phyloP scores from a whole-genome alignment of 1,284 basidiomycete species.

The Leccinum proliferum region DNA sequence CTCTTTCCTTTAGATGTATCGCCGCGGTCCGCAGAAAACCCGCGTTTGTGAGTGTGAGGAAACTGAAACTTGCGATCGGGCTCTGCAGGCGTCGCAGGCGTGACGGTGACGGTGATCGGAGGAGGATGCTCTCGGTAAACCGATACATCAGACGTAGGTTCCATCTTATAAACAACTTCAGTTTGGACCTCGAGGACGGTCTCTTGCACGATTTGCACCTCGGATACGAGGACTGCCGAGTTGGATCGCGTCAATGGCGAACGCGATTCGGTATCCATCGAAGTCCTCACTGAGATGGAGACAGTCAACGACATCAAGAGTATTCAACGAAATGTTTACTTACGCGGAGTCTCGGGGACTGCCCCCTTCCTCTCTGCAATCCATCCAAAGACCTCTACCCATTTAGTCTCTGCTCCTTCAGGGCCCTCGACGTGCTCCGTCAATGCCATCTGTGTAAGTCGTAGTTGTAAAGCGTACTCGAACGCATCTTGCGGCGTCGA shows the following conservation, averaged over 20 bases:
- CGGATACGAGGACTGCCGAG: conserved; percentile 16
- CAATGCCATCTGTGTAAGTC: conserved; percentile 84
- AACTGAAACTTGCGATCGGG: conserved; percentile 19
- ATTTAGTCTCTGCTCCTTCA: conserved; percentile 77
- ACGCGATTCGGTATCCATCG: conserved; percentile 24
- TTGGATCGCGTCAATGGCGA: conserved; percentile 21
- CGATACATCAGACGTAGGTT: conserved; percentile 3
- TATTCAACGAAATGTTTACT: conserved; percentile 4
- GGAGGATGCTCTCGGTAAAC: conserved; percentile 13
- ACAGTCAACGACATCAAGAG: neutral
- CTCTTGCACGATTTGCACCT: conserved; percentile 10
- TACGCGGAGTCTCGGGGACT: conserved; percentile 22
- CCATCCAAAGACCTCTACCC: conserved; percentile 87
- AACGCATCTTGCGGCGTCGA: conserved; percentile 60
- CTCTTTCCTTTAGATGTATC: conserved; percentile 57
- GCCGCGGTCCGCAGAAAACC: conserved; percentile 32
- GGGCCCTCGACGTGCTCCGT: conserved; percentile 84
- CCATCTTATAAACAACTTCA: conserved; percentile 1
- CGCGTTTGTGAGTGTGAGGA: conserved; percentile 13
- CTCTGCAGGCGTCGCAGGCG: conserved; percentile 42
- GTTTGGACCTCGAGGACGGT: conserved; percentile 12
- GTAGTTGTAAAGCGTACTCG: conserved; percentile 77
- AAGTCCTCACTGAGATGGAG: conserved; percentile 24
- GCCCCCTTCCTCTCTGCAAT: conserved; percentile 56
- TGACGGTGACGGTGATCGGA: conserved; percentile 37